phyloP scores from a whole-genome alignment of 768 basidiomycete species.

The Leccinum barrowsii region DNA sequence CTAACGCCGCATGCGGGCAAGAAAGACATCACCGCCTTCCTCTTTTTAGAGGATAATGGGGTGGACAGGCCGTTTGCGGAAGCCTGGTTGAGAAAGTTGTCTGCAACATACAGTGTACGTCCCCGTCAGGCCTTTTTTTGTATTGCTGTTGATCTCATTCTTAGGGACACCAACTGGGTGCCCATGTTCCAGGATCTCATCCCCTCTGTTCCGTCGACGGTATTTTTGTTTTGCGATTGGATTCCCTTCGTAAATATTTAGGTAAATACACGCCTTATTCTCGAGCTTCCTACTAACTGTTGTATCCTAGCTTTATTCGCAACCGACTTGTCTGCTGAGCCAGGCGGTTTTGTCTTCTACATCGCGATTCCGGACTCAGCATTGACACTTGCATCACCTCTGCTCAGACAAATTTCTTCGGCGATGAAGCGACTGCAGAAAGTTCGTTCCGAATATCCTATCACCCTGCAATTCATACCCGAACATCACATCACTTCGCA shows the following conservation, averaged over 20 bases:
- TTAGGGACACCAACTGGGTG: slow-evolving; percentile 62
- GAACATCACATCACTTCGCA: slow-evolving; percentile 51
- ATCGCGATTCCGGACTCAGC: slow-evolving; percentile 58
- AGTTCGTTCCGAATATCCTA: slow-evolving; percentile 42
- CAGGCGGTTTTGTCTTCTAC: slow-evolving; percentile 58
- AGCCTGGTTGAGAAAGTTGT: slow-evolving; percentile 56
- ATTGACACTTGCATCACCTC: slow-evolving; percentile 61
- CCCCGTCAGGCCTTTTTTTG: not conserved
- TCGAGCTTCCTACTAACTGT: not conserved
- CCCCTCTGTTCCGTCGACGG: slow-evolving; percentile 49
- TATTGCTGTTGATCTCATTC: slow-evolving; percentile 8
- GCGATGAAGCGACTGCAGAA: slow-evolving; percentile 56
- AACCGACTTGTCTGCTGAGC: slow-evolving; percentile 36
- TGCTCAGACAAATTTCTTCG: slow-evolving; percentile 67
- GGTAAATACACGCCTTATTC: slow-evolving; percentile 33
- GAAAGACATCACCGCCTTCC: slow-evolving; percentile 68
- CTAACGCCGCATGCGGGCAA: slow-evolving; percentile 64
- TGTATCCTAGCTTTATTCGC: slow-evolving; percentile 46
- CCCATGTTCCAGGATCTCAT: slow-evolving; percentile 50
- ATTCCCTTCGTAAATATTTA: slow-evolving; percentile 67
- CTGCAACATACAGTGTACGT: slow-evolving; percentile 57
- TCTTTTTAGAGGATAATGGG: slow-evolving; percentile 62
- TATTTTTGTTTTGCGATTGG: slow-evolving; percentile 59
- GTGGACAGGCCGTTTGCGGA: slow-evolving; percentile 48
- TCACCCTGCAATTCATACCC: slow-evolving; percentile 73